These are phyloP conservation scores for Thielaviopsis musarum DNA, from an alignment of 2,329 filamentous ascomycete species.

Conservation along the genomic window DNA sequence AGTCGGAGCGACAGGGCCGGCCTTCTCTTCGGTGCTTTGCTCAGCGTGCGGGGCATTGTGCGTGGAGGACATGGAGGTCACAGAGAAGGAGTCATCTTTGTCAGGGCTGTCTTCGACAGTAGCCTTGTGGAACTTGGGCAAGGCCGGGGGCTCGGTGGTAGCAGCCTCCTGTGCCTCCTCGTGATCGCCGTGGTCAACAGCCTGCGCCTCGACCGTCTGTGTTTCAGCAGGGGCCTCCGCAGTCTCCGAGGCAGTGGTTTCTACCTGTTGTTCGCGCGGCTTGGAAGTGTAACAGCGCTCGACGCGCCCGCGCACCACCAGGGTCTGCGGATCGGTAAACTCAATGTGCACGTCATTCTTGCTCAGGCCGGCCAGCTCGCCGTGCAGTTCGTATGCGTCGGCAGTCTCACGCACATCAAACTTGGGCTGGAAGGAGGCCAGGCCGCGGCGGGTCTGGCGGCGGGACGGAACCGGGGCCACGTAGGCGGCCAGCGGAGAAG, in stretches of 20 bases:
- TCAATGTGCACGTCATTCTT: constrained; percentile 63
- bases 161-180: not conserved
- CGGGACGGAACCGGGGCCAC: not conserved
- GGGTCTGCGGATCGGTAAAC: constrained; percentile 59
- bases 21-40: constrained; percentile 3
- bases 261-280: constrained; percentile 22
- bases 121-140: constrained; percentile 32
- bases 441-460: constrained; percentile 13
- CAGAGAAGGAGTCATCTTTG: constrained; percentile 16
- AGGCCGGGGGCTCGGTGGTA: constrained; percentile 12
- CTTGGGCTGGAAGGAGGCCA: constrained; percentile 51
- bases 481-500: not conserved
- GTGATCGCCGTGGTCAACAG: not conserved
- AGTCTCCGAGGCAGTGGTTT: constrained; percentile 29
- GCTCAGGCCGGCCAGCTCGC: constrained; percentile 59
- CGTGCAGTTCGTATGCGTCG: constrained; percentile 56
- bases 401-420: constrained; percentile 63
- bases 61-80: constrained; percentile 14
- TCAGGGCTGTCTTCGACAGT: constrained; percentile 44
- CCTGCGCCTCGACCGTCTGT: not conserved
- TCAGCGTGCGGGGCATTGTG: constrained; percentile 14
- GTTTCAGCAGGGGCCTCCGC: not conserved
- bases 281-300: constrained; percentile 43
- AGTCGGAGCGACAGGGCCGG: not conserved
- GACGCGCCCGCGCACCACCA: constrained; percentile 51